Percentiles rank a stretch among this genome's conserved stretches.
These are phyloP conservation scores for Eutrema salsugineum DNA, from an alignment of 441 rosid species.

Conservation along the genomic window DNA sequence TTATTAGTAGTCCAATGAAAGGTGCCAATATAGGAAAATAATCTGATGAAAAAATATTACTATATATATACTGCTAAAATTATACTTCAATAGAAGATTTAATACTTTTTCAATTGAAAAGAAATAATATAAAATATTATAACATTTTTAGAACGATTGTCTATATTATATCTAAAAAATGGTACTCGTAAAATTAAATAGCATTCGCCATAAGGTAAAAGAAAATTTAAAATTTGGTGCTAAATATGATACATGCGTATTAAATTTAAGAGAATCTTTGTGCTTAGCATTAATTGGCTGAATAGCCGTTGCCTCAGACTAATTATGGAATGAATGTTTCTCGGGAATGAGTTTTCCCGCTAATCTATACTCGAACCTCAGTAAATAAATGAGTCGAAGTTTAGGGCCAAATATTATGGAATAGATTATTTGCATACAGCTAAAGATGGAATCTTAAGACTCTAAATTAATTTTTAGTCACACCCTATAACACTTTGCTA, in stretches of 20 bases:
- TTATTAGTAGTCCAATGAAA: conserved; percentile 11
- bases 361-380: not conserved
- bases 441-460: not conserved
- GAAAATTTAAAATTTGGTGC: not conserved
- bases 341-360: not conserved
- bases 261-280: not conserved
- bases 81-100: not conserved
- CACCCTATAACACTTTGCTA: not conserved
- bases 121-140: not conserved
- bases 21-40: conserved; percentile 17
- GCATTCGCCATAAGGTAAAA: not conserved
- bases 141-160: no score
- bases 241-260: not conserved
- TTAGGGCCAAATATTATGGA: not conserved
- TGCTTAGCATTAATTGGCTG: not conserved
- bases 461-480: not conserved
- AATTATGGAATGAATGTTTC: not conserved
- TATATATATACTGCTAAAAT: not conserved
- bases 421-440: not conserved
- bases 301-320: not conserved
- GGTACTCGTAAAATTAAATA: not conserved
- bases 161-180: not conserved
- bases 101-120: not conserved
- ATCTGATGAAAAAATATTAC: not conserved
- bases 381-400: not conserved